Evolutionary conservation across 768 basidiomycete genomes (phyloP), one percentile per base, ranked within the genome.

Genomic region (Astraeus odoratus): DNA sequence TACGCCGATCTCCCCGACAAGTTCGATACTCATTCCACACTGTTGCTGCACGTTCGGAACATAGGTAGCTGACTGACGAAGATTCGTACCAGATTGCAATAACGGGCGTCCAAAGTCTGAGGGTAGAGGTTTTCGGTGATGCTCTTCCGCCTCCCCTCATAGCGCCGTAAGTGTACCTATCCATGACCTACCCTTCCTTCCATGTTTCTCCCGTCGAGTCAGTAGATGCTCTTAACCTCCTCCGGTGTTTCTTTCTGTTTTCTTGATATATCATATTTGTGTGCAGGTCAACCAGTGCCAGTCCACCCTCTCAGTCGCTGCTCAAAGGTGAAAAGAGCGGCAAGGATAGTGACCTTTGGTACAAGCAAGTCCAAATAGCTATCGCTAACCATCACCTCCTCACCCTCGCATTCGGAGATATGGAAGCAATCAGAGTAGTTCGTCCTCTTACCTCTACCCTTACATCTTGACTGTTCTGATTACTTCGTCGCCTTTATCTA

Each of bases 11-110:
- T 36, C 37, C 41, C 34, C 44, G 49, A 52, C 45, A 42, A 33
- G 24, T 8, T 20, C 8, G 39, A 24, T 27, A 26, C 41, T 53
- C 43, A 51, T 48, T 26, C 46, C 47, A 24, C 42, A 27, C 48
- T 42, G 51, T 39, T 52, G 33, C 44, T 54, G 54, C 57, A 53
- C 54, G 56, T n/a, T 49, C 51, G 51, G 53, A 31, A 15, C 42
- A 51, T 47, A 25, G 18, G 10, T 51, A 90, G 87, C 69, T 91
- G 46, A 86, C 84, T 12, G 76, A 83, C 42, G 87, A 92, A 59
- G 89, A 90, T 56, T 90, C 89, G 6, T 92, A 81, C 60, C 86
- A 90, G 69, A 90, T 92, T 50, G 87, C 89, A 15, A 77, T 78
- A 46, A 81, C 83, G 74, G 83, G 84, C 44, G 80, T 87, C 10